These are phyloP conservation scores for Sugiyamaella qingdaonensis DNA, from an alignment of 805 yeast genomes.

Conservation along the genomic window DNA sequence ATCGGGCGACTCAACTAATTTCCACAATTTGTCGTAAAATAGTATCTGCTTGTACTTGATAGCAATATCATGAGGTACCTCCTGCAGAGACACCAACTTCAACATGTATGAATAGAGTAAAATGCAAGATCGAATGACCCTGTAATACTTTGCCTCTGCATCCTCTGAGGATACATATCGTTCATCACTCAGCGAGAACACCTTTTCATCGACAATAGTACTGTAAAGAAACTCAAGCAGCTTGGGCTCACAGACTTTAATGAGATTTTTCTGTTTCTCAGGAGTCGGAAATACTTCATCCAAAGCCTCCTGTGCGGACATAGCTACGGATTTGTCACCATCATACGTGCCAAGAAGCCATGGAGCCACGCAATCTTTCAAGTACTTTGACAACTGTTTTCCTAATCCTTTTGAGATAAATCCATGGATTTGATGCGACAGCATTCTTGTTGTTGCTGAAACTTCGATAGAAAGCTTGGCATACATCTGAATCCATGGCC, in stretches of 20 bases:
- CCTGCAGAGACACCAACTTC: background rate
- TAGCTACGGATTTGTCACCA: conserved; percentile 56
- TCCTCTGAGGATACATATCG: conserved; percentile 66
- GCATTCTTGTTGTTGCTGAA: conserved; percentile 57
- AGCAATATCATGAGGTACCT: background rate
- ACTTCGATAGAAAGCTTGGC: conserved; percentile 74
- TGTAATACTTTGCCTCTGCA: conserved; percentile 54
- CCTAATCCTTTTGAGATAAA: conserved; percentile 46
- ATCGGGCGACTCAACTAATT: conserved; percentile 38
- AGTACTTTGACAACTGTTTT: conserved; percentile 57
- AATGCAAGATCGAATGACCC: conserved; percentile 51
- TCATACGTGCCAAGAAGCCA: conserved; percentile 74
- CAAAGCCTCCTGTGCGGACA: conserved; percentile 46
- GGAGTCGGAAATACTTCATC: conserved; percentile 52
- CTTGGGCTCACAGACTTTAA: conserved; percentile 55
- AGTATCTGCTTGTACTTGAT: conserved; percentile 35
- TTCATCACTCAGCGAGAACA: conserved; percentile 67
- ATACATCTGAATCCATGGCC: conserved; percentile 73
- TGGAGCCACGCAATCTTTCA: conserved; percentile 67
- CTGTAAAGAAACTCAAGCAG: conserved; percentile 53
- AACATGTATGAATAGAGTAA: conserved; percentile 41
- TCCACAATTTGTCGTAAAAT: conserved; percentile 43
- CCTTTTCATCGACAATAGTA: conserved; percentile 52
- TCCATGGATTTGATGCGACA: conserved; percentile 64
- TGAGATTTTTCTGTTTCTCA: conserved; percentile 51